Conservation (phyloP, 2,329 filamentous ascomycete species). For the Blastomyces gilchristii region DNA sequence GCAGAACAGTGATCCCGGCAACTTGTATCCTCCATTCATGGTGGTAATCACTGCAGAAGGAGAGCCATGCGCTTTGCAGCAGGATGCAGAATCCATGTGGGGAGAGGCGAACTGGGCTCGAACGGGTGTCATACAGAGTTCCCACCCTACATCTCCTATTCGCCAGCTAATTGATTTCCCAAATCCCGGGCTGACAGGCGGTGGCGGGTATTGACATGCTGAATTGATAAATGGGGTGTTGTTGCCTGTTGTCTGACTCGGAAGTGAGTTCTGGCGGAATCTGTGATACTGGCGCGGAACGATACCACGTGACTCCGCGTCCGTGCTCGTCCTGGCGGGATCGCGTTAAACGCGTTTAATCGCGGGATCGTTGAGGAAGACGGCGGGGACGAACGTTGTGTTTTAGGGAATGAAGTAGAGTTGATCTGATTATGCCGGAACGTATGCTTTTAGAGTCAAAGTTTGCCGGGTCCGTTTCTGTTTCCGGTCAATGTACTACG, state of each 20-base stretch:
- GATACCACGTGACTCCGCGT: conserved; percentile 5
- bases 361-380: background rate
- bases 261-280: background rate
- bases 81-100: background rate
- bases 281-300: background rate
- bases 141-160: background rate
- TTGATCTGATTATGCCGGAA: background rate
- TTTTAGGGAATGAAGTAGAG: background rate
- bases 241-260: background rate
- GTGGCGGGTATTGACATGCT: background rate
- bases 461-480: background rate
- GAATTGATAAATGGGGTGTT: background rate
- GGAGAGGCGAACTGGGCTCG: background rate
- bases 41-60: background rate
- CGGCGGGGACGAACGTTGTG: background rate
- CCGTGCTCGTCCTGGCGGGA: background rate
- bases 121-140: background rate
- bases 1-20: background rate
- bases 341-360: conserved; percentile 9
- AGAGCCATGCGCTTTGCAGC: background rate
- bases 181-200: background rate
- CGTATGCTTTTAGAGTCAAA: too few relatives aligned
- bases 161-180: background rate
- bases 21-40: background rate
- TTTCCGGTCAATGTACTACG: background rate